phyloP scores from a whole-genome alignment of 108 stramenopile genomes.

The Pelagomonas calceolata region DNA sequence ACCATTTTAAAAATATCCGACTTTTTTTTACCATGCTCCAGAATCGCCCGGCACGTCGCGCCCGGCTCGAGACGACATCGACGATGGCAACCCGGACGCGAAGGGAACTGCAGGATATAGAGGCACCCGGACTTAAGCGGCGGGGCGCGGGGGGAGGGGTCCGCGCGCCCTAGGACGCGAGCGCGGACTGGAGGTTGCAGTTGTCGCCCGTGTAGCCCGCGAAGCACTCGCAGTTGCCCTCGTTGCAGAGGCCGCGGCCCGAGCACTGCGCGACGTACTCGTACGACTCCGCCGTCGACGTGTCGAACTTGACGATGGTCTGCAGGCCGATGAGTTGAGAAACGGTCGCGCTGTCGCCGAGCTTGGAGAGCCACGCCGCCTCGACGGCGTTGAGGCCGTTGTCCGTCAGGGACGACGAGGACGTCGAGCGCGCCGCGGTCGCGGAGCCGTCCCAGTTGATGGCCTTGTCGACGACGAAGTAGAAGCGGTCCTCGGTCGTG shows the following conservation, averaged over 20 bases:
- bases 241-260: constrained; percentile 47
- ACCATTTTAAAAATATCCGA: no score
- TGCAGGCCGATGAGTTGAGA: constrained; percentile 30
- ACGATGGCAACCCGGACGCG: no score
- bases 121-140: no score
- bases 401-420: constrained; percentile 23
- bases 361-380: no score
- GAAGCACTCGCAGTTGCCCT: constrained; percentile 54
- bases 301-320: constrained; percentile 49
- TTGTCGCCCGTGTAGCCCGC: constrained; percentile 41
- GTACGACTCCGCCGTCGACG: constrained; percentile 34
- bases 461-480: constrained; percentile 45
- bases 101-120: no score
- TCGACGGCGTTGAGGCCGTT: not conserved
- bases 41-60: no score
- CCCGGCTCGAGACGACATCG: no score
- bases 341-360: no score
- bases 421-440: not conserved
- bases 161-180: constrained; percentile 12
- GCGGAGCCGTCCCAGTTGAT: constrained; percentile 43
- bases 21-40: no score
- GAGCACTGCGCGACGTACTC: constrained; percentile 51
- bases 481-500: constrained; percentile 33
- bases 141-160: no score
- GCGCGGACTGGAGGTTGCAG: constrained; percentile 36